Evolutionary conservation across 179 eudicot genomes (phyloP).

Genomic region (Nepenthes alata): DNA sequence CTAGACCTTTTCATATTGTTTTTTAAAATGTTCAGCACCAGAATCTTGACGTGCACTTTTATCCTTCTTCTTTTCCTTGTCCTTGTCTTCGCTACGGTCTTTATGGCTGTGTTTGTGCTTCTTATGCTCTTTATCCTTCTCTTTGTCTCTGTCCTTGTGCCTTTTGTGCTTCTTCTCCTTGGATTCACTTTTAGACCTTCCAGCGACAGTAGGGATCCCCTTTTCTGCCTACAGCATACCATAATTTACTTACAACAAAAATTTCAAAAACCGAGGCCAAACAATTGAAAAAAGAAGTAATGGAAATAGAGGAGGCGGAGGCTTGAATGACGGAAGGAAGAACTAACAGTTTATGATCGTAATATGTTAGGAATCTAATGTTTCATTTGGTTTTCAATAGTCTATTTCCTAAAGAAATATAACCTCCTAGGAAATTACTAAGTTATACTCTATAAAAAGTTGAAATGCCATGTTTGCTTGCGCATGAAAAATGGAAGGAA

Average conservation of each 20-base stretch:
- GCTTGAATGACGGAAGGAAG: not conserved
- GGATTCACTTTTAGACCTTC: slow-evolving; percentile 68
- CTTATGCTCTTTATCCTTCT: slow-evolving; percentile 90
- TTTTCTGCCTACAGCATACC: slow-evolving; percentile 57
- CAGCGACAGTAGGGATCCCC: slow-evolving; percentile 73
- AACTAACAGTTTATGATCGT: not conserved
- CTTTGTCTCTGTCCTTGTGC: slow-evolving; percentile 78
- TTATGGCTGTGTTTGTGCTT: slow-evolving; percentile 93
- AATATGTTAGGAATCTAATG: not conserved
- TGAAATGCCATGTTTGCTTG: no score
- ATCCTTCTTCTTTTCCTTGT: slow-evolving; percentile 81
- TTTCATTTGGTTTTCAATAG: no score
- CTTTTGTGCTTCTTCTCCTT: slow-evolving; percentile 91
- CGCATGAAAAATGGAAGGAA: no score
- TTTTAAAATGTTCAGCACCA: slow-evolving; percentile 61
- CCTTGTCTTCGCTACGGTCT: slow-evolving; percentile 91
- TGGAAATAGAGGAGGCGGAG: not conserved
- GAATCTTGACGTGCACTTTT: slow-evolving; percentile 61
- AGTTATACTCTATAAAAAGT: no score
- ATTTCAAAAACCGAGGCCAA: not conserved
- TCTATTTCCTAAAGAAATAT: not conserved
- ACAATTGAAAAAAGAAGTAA: not conserved
- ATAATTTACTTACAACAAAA: not conserved
- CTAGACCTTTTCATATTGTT: slow-evolving; percentile 79
- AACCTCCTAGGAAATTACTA: not conserved